These are phyloP conservation scores for Wallacemonas rigidus DNA, from an alignment of 208 protist species.

Conservation along the genomic window DNA sequence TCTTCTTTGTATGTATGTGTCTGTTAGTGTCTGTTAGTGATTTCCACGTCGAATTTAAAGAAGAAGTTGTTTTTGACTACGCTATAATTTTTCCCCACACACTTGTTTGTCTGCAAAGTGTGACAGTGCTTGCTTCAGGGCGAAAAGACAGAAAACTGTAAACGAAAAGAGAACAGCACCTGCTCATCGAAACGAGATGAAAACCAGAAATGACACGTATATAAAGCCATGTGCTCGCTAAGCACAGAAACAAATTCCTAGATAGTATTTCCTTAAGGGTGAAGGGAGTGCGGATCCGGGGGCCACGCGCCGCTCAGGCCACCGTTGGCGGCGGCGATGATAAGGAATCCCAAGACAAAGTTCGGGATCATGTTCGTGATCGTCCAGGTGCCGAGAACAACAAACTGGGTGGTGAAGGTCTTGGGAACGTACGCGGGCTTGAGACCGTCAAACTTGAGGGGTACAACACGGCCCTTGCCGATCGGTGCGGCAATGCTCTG, in stretches of 20 bases:
- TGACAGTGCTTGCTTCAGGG: not conserved
- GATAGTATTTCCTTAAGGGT: constrained; percentile 45
- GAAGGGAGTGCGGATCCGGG: constrained; percentile 81
- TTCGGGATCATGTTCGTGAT: constrained; percentile 83
- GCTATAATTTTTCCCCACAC: constrained; percentile 12
- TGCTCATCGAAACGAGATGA: not conserved
- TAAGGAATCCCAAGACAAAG: constrained; percentile 68
- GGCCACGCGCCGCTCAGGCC: constrained; percentile 80
- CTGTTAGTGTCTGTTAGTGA: not conserved
- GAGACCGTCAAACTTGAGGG: constrained; percentile 77
- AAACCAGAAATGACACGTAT: constrained; percentile 18
- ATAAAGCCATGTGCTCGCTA: not conserved
- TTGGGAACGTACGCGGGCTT: constrained; percentile 82
- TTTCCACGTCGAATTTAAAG: constrained; percentile 23
- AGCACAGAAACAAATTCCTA: constrained; percentile 19
- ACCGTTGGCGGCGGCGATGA: constrained; percentile 81
- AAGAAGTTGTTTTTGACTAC: constrained; percentile 17
- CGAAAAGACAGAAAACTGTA: constrained; percentile 15
- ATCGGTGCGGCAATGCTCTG: constrained; percentile 61
- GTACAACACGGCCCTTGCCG: constrained; percentile 81
- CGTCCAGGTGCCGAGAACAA: constrained; percentile 76
- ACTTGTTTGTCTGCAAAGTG: constrained; percentile 14
- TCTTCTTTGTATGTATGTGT: no score
- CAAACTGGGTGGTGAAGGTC: constrained; percentile 80
- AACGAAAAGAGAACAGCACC: not conserved